Percentiles rank a stretch among this genome's conserved stretches.
These are phyloP conservation scores for Yamadazyma diospyri DNA, from an alignment of 1,139 yeast species.

Conservation along the genomic window DNA sequence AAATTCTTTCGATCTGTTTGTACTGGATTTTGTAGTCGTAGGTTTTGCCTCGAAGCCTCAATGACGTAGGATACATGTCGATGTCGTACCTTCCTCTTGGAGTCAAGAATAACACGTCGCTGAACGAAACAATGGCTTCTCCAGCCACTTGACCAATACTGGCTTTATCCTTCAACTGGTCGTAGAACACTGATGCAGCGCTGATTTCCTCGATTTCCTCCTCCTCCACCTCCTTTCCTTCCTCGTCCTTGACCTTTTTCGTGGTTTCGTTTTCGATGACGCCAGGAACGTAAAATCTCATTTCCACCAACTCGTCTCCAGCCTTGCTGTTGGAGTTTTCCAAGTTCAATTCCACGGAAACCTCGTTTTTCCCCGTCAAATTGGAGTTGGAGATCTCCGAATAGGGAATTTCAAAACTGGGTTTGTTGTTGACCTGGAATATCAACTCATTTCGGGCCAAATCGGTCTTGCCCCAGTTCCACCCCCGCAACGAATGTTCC, in stretches of 20 bases:
- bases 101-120: slow-evolving; percentile 87
- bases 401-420: slow-evolving; percentile 90
- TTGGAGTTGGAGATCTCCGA: slow-evolving; percentile 79
- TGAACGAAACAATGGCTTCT: slow-evolving; percentile 92
- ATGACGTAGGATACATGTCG: slow-evolving; percentile 84
- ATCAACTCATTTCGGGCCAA: slow-evolving; percentile 88
- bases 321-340: slow-evolving; percentile 55
- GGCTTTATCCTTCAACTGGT: slow-evolving; percentile 90
- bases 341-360: slow-evolving; percentile 79
- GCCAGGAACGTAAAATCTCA: slow-evolving; percentile 92
- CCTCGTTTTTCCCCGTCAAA: slow-evolving; percentile 89
- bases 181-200: slow-evolving; percentile 85
- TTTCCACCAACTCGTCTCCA: slow-evolving; percentile 94
- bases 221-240: slow-evolving; percentile 37
- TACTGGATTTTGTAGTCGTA: slow-evolving; percentile 95
- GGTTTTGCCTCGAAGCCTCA: slow-evolving; percentile 94
- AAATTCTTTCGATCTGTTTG: slow-evolving; percentile 84
- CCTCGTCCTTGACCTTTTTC: slow-evolving; percentile 30
- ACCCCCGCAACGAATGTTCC: slow-evolving; percentile 93
- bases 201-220: slow-evolving; percentile 56
- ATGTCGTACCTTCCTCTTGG: slow-evolving; percentile 99
- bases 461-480: slow-evolving; percentile 98
- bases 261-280: slow-evolving; percentile 50
- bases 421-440: slow-evolving; percentile 82
- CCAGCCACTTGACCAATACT: slow-evolving; percentile 95